Percentiles rank a stretch among this genome's conserved stretches.
Conservation (phyloP, 306 rosid species). For the Cucumis cinereus region DNA sequence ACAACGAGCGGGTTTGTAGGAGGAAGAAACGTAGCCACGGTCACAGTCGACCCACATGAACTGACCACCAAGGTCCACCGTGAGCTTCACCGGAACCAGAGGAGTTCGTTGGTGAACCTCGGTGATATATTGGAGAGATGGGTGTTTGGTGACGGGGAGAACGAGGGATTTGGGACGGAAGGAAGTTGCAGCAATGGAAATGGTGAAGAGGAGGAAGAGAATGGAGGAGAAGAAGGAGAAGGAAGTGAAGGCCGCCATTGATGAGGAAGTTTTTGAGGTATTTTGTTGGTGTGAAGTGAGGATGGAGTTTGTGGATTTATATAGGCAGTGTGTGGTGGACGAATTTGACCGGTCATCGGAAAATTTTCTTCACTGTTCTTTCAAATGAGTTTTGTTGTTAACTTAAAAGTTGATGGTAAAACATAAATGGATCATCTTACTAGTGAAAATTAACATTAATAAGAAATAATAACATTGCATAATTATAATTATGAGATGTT, state of each 20-base stretch:
- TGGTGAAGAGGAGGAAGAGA: constrained; percentile 11
- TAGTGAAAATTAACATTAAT: too few species aligned
- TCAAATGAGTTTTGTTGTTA: too few species aligned
- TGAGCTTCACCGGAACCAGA: constrained; percentile 37
- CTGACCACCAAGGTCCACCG: constrained; percentile 45
- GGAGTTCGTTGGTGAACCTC: constrained; percentile 46
- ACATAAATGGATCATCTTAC: too few species aligned
- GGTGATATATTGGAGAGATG: constrained; percentile 35
- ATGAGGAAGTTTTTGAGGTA: not conserved
- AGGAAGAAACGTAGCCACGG: constrained; percentile 28
- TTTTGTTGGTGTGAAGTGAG: not conserved
- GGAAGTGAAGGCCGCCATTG: constrained; percentile 25
- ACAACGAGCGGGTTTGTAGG: constrained; percentile 31
- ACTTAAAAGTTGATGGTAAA: too few species aligned
- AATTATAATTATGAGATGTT: too few species aligned
- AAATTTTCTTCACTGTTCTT: too few species aligned
- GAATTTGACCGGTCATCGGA: not conserved
- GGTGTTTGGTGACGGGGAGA: constrained; percentile 38
- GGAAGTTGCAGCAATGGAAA: constrained; percentile 29
- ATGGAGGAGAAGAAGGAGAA: not conserved
- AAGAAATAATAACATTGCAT: too few species aligned
- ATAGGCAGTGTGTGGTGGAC: not conserved
- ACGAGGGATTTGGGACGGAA: constrained; percentile 41
- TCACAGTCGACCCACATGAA: constrained; percentile 53
- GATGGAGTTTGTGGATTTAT: not conserved